These are phyloP conservation scores for Penicillium diatomitis DNA, from an alignment of 495 filamentous ascomycete genomes.

Conservation along the genomic window DNA sequence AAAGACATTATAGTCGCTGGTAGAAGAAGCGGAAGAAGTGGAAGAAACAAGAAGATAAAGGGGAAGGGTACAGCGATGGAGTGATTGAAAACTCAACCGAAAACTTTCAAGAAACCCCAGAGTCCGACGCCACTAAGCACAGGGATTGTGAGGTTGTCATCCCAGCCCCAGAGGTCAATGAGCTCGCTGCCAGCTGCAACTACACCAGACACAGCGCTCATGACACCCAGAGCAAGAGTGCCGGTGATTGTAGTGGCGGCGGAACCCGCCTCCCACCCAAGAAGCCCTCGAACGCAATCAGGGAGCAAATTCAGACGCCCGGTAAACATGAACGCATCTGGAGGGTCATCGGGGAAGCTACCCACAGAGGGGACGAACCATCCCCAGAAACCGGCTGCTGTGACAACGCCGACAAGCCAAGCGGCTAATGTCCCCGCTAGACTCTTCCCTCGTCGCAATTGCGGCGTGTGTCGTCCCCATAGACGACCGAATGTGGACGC, in stretches of 20 bases:
- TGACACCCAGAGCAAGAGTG: conserved; percentile 63
- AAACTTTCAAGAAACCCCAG: conserved; percentile 88
- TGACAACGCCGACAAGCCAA: conserved; percentile 66
- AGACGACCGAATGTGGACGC: conserved; percentile 85
- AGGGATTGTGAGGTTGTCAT: conserved; percentile 96
- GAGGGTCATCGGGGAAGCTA: conserved; percentile 54
- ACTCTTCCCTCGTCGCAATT: conserved; percentile 79
- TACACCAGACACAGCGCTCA: conserved; percentile 81
- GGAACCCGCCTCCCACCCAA: conserved; percentile 34
- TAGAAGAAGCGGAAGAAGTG: neutral
- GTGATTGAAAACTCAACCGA: conserved; percentile 42
- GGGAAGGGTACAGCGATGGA: neutral
- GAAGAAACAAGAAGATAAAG: neutral
- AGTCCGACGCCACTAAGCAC: conserved; percentile 83
- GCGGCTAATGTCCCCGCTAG: conserved; percentile 82
- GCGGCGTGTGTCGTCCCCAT: conserved; percentile 76
- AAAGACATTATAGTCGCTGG: too few relatives aligned
- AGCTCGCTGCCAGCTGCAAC: conserved; percentile 85
- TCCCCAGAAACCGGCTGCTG: conserved; percentile 82
- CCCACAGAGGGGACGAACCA: conserved; percentile 63
- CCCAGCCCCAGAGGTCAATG: conserved; percentile 82
- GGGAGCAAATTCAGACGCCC: conserved; percentile 59
- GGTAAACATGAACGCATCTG: conserved; percentile 70
- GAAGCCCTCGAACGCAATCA: conserved; percentile 36
- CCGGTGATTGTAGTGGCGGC: conserved; percentile 47